A percentile compares a stretch with the other conserved stretches of the same genome.
These are phyloP conservation scores for Tetracladium marchalianum DNA, from an alignment of 495 filamentous ascomycete species.

Conservation along the genomic window DNA sequence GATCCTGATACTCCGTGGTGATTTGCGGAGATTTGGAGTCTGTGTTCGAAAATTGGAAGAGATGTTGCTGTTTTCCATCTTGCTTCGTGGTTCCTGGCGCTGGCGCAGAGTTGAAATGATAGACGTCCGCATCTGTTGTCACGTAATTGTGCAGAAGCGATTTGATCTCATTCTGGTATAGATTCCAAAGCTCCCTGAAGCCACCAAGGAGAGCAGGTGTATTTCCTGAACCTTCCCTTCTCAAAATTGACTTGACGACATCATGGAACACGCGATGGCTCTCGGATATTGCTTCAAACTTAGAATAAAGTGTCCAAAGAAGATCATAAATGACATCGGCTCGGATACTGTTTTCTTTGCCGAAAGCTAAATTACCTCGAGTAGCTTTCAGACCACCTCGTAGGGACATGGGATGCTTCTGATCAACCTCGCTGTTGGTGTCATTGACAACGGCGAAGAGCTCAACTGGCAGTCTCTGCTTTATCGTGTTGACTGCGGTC, in stretches of 20 bases:
- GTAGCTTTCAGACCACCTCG: slow-evolving; percentile 40
- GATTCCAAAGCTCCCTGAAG: slow-evolving; percentile 90
- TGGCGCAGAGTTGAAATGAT: slow-evolving; percentile 32
- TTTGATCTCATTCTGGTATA: slow-evolving; percentile 66
- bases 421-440: slow-evolving; percentile 86
- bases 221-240: slow-evolving; percentile 45
- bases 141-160: slow-evolving; percentile 94
- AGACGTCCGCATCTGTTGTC: slow-evolving; percentile 77
- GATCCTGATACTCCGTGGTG: slow-evolving; percentile 74
- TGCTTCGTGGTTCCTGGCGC: slow-evolving; percentile 30
- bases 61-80: slow-evolving; percentile 49
- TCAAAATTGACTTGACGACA: slow-evolving; percentile 69
- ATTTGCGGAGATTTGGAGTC: slow-evolving; percentile 66
- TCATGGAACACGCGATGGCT: slow-evolving; percentile 92
- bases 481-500: slow-evolving; percentile 76
- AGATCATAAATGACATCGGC: slow-evolving; percentile 81
- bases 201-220: slow-evolving; percentile 53
- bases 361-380: slow-evolving; percentile 54
- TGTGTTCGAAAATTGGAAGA: slow-evolving; percentile 84
- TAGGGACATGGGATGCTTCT: slow-evolving; percentile 70
- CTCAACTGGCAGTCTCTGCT: slow-evolving; percentile 88
- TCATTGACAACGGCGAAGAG: slow-evolving; percentile 90
- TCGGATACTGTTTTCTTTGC: slow-evolving; percentile 58
- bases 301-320: slow-evolving; percentile 85
- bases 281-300: slow-evolving; percentile 94